Base-by-base conservation (phyloP, 345 rosid genomes). In the Luvunga scandens region DNA sequence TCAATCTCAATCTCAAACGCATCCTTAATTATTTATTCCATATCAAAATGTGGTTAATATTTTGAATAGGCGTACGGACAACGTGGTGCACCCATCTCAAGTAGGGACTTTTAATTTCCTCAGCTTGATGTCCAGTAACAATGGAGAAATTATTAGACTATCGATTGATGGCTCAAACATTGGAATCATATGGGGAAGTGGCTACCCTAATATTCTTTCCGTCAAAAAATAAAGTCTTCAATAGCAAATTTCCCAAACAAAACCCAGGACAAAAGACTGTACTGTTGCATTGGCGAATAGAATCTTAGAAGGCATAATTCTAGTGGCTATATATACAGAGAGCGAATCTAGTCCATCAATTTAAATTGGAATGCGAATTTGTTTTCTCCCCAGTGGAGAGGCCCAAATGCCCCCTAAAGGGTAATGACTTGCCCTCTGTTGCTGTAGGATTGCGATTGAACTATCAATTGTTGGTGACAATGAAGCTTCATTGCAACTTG, bases 391-490 rank as follows among this genome's bases (percentile, higher is more conserved):
- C 30, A 38, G 18, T 61, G 66, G 25, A 73, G 67, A 59, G 25
- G 68, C 4, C 56, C 25, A 25, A 60, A 38, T 38, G 18, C 25
- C 2, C 16, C 50, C 48, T 72, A 19, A 55, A 56, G 57, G 28
- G 18, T 53, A 10, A 62, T 18, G 45, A 61, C 8, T 73, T 63
- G 69, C 60, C 69, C 69, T 62, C 18, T 21, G 5, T 53, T 27
- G 59, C 60, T 57, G 59, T 74, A 21, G 67, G n/a, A 28, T 39
- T 2, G 34, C 16, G 33, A 78, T 27, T 42, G 36, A 71, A 70
- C 64, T 45, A 48, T 78, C 71, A 78, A 48, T 71, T 53, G 28
- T 62, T 5, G 76, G 38, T 78, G 76, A 71, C 50, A 71, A 50
- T 62, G 76, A 78, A 31, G 50, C 60, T 10, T 13, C 59, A 30